phyloP scores from a whole-genome alignment of 2,329 filamentous ascomycete species.

The Pestalotiopsis sp. region DNA sequence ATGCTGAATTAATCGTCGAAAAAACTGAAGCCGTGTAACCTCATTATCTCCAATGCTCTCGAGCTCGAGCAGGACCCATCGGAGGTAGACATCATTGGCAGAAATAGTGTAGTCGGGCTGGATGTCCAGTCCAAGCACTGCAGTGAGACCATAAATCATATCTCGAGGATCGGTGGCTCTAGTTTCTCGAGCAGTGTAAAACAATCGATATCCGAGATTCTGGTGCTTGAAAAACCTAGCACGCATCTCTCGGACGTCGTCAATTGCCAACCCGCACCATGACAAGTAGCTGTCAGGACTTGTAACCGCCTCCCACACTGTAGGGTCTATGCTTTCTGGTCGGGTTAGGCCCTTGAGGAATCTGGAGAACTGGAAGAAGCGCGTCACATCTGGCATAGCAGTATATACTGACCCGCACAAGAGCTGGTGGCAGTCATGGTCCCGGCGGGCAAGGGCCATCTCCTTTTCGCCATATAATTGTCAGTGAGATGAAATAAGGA shows the following conservation, averaged over 20 bases:
- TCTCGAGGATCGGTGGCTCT: not conserved
- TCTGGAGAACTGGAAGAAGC: not conserved
- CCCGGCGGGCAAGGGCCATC: not conserved
- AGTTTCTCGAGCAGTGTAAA: fast-evolving
- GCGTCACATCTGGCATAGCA: not conserved
- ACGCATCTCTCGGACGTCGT: too few relatives aligned
- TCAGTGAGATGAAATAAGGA: not conserved
- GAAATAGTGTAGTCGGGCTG: not conserved
- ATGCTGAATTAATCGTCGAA: too few relatives aligned
- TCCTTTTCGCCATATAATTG: not conserved
- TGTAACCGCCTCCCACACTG: too few relatives aligned
- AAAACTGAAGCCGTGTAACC: too few relatives aligned
- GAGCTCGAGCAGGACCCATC: not conserved
- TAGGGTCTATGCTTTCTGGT: not conserved
- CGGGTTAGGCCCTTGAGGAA: not conserved
- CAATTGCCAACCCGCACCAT: fast-evolving
- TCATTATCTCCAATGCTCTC: too few relatives aligned
- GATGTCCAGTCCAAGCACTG: not conserved
- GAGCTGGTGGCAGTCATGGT: not conserved
- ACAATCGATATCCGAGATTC: too few relatives aligned
- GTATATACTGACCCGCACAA: not conserved
- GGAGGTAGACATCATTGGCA: not conserved
- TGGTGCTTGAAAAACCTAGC: too few relatives aligned
- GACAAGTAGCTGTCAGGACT: too few relatives aligned
- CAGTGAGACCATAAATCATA: not conserved